Conservation (phyloP, 768 basidiomycete genomes). For the Calocera viscosa region DNA sequence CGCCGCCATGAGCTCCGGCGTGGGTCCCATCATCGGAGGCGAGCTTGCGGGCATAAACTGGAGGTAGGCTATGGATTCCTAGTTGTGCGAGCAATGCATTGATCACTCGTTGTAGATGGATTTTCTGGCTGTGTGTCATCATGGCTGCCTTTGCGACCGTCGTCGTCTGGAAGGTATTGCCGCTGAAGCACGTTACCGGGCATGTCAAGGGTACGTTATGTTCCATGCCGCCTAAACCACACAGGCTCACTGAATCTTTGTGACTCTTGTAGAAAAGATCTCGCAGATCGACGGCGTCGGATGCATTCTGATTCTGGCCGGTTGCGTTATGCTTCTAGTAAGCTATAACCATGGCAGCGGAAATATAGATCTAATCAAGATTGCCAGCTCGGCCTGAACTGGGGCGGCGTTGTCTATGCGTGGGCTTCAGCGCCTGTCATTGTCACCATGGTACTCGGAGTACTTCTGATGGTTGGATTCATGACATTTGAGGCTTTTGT, state of each 20-base stretch:
- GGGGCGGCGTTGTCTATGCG: conserved; percentile 15
- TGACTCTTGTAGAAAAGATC: background rate
- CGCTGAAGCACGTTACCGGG: conserved; percentile 25
- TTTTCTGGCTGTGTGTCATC: conserved; percentile 2
- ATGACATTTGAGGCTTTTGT: background rate
- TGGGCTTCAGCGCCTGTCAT: conserved; percentile 13
- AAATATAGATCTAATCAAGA: background rate
- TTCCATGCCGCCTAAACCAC: background rate
- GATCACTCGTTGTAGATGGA: background rate
- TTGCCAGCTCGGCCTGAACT: conserved; percentile 13
- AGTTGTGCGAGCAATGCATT: background rate
- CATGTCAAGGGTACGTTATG: conserved; percentile 19
- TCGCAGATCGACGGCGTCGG: conserved; percentile 18
- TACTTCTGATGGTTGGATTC: background rate
- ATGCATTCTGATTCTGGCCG: conserved; percentile 26
- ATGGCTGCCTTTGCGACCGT: conserved; percentile 22
- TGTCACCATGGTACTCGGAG: background rate
- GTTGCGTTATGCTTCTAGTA: conserved; percentile 27
- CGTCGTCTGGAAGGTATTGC: conserved; percentile 25
- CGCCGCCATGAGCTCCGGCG: conserved; percentile 25
- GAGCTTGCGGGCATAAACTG: conserved; percentile 26
- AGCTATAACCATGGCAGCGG: conserved; percentile 22
- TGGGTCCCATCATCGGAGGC: conserved; percentile 30
- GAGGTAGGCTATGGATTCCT: background rate
- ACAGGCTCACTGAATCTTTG: background rate